These are phyloP conservation scores for Poa pratensis DNA, from an alignment of 176 grass and related monocot genomes.

Conservation along the genomic window DNA sequence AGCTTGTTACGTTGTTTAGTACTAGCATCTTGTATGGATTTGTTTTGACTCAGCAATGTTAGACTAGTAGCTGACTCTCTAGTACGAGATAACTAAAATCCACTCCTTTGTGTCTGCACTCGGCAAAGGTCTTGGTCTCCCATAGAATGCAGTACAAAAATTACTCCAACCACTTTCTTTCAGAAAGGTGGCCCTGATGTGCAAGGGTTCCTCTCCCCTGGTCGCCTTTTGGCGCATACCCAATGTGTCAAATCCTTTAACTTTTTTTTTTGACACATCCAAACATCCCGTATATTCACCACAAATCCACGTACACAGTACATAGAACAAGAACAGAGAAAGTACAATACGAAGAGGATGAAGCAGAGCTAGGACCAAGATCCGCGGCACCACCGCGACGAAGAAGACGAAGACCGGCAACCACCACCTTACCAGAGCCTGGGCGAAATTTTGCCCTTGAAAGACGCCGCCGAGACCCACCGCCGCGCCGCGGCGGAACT, in stretches of 20 bases:
- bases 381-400: too few relatives aligned
- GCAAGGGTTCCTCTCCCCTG: conserved; percentile 47
- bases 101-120: background rate
- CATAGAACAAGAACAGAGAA: too few relatives aligned
- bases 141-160: background rate
- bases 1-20: background rate
- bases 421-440: too few relatives aligned
- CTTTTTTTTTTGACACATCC: too few relatives aligned
- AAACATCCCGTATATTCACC: too few relatives aligned
- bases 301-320: too few relatives aligned
- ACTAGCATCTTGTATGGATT: background rate
- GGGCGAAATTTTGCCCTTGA: too few relatives aligned
- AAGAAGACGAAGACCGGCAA: too few relatives aligned
- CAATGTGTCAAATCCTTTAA: background rate
- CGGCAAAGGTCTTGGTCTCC: background rate
- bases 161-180: conserved; percentile 17
- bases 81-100: background rate
- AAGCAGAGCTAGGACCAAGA: too few relatives aligned
- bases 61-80: background rate
- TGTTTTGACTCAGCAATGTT: background rate
- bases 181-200: conserved; percentile 15
- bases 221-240: conserved; percentile 26
- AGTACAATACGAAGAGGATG: too few relatives aligned
- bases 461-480: too few relatives aligned
- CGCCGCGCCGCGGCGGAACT: too few relatives aligned